A percentile compares a stretch with the other conserved stretches of the same genome.
Conservation (phyloP, 352 stramenopile genomes). For the Phytophthora sp. region DNA sequence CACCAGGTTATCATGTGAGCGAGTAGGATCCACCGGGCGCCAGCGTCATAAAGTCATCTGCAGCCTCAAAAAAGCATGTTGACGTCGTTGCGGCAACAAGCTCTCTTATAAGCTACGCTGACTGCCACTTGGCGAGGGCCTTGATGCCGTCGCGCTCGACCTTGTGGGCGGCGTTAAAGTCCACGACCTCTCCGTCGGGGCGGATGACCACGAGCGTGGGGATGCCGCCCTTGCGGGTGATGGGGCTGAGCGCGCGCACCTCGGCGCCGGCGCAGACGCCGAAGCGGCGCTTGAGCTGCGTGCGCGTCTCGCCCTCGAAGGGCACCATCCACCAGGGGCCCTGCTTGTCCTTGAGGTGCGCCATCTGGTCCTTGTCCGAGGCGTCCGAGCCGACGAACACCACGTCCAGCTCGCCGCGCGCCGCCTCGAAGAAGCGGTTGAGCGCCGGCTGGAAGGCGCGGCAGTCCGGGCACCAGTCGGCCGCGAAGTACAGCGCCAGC, state of each 20-base stretch:
- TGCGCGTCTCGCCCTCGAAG: slow-evolving; percentile 64
- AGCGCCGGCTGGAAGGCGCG: slow-evolving; percentile 77
- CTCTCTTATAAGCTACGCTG: not conserved
- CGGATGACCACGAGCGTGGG: slow-evolving; percentile 79
- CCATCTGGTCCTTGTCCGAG: slow-evolving; percentile 57
- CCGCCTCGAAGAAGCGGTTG: slow-evolving; percentile 73
- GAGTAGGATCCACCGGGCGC: too few species aligned
- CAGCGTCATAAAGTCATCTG: too few species aligned
- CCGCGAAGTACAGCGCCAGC: slow-evolving; percentile 82
- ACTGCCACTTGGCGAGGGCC: slow-evolving; percentile 52
- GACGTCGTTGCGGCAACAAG: too few species aligned
- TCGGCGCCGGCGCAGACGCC: slow-evolving; percentile 76
- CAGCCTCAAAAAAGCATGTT: too few species aligned
- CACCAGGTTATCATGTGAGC: too few species aligned
- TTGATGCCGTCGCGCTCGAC: slow-evolving; percentile 59
- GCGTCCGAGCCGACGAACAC: slow-evolving; percentile 83
- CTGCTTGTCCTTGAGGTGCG: slow-evolving; percentile 77
- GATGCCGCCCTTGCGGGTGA: slow-evolving; percentile 71
- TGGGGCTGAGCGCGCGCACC: slow-evolving; percentile 54
- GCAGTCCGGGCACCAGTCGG: slow-evolving; percentile 87
- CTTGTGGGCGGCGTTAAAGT: slow-evolving; percentile 67
- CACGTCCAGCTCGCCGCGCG: slow-evolving; percentile 64
- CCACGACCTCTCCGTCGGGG: slow-evolving; percentile 64
- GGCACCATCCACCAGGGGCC: slow-evolving; percentile 79
- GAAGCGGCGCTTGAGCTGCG: slow-evolving; percentile 85